phyloP scores from a whole-genome alignment of 495 filamentous ascomycete genomes.

The Peziza echinospora region DNA sequence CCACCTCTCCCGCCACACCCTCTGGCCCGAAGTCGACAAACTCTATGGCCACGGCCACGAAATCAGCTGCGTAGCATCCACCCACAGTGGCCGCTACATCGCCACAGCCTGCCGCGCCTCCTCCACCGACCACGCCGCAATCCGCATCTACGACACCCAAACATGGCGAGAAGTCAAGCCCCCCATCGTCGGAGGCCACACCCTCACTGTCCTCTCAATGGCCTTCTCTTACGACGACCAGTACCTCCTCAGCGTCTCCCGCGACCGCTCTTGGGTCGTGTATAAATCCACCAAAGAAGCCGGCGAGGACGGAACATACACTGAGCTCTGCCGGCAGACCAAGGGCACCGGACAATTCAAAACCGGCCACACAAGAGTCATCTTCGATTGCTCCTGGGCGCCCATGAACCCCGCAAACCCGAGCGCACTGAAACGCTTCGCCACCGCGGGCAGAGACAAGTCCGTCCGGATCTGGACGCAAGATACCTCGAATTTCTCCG shows the following conservation, averaged over 20 bases:
- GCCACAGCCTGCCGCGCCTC: constrained; percentile 89
- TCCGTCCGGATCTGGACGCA: constrained; percentile 69
- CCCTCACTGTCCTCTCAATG: constrained; percentile 61
- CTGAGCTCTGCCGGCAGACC: constrained; percentile 26
- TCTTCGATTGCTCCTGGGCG: constrained; percentile 66
- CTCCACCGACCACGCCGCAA: constrained; percentile 81
- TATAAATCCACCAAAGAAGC: constrained; percentile 31
- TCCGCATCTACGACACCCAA: constrained; percentile 68
- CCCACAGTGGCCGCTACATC: constrained; percentile 47
- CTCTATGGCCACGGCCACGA: constrained; percentile 98
- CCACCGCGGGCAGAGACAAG: constrained; percentile 76
- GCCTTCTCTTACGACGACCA: constrained; percentile 54
- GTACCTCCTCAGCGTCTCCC: constrained; percentile 65
- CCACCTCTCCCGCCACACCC: constrained; percentile 63
- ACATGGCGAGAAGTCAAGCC: constrained; percentile 78
- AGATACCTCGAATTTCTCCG: too few species aligned
- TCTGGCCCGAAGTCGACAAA: constrained; percentile 94
- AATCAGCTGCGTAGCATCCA: constrained; percentile 72
- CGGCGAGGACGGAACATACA: constrained; percentile 10
- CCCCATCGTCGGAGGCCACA: constrained; percentile 46
- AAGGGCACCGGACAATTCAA: too few species aligned
- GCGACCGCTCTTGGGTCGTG: constrained; percentile 77
- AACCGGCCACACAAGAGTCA: constrained; percentile 80
- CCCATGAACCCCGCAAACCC: constrained; percentile 20
- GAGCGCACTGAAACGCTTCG: constrained; percentile 34